Percentiles rank a stretch among this genome's conserved stretches.
phyloP scores from a whole-genome alignment of 2,329 filamentous ascomycete genomes.

The Sporothrix curviconia region DNA sequence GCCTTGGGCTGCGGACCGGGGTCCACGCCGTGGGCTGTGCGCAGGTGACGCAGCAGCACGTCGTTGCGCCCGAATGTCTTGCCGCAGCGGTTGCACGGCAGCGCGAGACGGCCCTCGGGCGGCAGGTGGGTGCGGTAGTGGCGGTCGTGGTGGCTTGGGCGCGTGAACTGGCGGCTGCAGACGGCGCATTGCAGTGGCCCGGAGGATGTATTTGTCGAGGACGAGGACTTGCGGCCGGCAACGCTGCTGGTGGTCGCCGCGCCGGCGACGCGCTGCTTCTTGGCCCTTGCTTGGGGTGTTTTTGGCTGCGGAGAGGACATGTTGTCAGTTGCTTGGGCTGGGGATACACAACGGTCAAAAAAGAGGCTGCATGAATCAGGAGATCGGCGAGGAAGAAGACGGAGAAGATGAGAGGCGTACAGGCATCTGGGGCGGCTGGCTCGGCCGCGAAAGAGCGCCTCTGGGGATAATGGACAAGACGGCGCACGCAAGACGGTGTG shows the following conservation, averaged over 20 bases:
- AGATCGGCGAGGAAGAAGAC: too few relatives aligned
- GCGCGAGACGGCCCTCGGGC: slow-evolving; percentile 17
- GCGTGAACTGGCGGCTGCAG: slow-evolving; percentile 22
- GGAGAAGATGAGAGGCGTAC: too few relatives aligned
- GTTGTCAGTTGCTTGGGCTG: too few relatives aligned
- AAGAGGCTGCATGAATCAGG: too few relatives aligned
- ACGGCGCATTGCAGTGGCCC: slow-evolving; percentile 17
- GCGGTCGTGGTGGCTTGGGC: slow-evolving; percentile 24
- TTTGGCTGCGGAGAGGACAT: background rate
- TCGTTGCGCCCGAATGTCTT: slow-evolving; percentile 23
- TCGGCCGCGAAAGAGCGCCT: too few relatives aligned
- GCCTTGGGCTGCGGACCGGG: slow-evolving; percentile 16
- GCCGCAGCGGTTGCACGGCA: slow-evolving; percentile 22
- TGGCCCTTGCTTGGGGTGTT: background rate
- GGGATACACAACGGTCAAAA: too few relatives aligned
- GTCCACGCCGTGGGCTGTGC: slow-evolving; percentile 22
- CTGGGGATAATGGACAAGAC: too few relatives aligned
- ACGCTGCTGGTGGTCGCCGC: background rate
- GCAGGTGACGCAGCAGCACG: slow-evolving; percentile 26
- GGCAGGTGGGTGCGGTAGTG: slow-evolving; percentile 26
- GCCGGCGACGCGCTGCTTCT: background rate
- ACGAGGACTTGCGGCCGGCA: background rate
- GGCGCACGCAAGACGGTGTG: too few relatives aligned
- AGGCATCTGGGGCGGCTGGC: too few relatives aligned
- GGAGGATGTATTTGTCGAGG: background rate